phyloP scores from a whole-genome alignment of 2,329 filamentous ascomycete genomes.

The Fusarium sulawesiense region DNA sequence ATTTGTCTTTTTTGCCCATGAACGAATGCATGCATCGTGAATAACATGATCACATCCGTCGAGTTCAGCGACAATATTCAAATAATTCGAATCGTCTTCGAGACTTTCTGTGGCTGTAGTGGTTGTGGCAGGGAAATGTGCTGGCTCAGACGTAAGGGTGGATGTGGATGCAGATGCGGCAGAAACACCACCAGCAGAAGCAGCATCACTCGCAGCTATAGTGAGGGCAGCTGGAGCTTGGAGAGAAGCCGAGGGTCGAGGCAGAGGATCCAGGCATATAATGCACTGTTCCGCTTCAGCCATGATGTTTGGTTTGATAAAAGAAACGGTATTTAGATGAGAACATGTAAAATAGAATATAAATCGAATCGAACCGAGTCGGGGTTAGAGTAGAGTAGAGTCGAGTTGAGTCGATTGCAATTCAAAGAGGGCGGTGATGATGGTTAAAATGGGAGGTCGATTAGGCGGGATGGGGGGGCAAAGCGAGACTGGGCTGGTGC shows the following conservation, averaged over 20 bases:
- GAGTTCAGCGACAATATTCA: constrained; percentile 67
- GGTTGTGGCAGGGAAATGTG: constrained; percentile 39
- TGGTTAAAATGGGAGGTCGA: constrained; percentile 36
- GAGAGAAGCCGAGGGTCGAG: constrained; percentile 48
- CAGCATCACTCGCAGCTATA: constrained; percentile 36
- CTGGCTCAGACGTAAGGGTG: constrained; percentile 16
- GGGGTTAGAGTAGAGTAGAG: constrained; percentile 27
- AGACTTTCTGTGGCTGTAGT: constrained; percentile 41
- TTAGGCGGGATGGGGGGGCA: constrained; percentile 21
- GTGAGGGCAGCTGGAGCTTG: constrained; percentile 34
- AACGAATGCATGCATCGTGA: constrained; percentile 90
- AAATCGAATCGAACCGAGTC: constrained; percentile 46
- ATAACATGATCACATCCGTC: constrained; percentile 89
- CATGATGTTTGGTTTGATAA: constrained; percentile 58
- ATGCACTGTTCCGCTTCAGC: constrained; percentile 74
- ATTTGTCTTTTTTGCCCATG: constrained; percentile 97
- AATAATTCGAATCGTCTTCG: constrained; percentile 50
- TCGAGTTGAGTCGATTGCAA: constrained; percentile 35
- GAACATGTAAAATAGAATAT: constrained; percentile 61
- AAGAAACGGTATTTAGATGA: constrained; percentile 52
- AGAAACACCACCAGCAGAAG: constrained; percentile 29
- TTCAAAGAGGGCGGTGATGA: constrained; percentile 34
- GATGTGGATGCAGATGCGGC: constrained; percentile 36
- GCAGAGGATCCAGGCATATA: constrained; percentile 73
- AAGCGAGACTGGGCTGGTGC: constrained; percentile 22